These are phyloP conservation scores for Aspergillus sp. DNA, from an alignment of 2,329 filamentous ascomycete species.

Conservation along the genomic window DNA sequence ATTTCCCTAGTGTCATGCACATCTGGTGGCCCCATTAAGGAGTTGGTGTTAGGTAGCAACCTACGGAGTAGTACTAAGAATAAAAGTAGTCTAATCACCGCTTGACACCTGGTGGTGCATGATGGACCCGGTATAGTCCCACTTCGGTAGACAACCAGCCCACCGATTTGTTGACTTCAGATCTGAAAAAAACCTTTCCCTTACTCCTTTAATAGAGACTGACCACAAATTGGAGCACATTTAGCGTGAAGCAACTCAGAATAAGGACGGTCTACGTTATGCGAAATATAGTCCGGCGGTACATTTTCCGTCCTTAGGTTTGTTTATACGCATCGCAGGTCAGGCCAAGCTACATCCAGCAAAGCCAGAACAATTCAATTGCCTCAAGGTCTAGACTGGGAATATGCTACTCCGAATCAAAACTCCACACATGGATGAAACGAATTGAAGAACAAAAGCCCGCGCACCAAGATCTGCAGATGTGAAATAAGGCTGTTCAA, in stretches of 20 bases:
- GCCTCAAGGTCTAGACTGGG: neutral
- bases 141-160: neutral
- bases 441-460: neutral
- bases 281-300: no score
- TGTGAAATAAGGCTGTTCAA: constrained; percentile 3
- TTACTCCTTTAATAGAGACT: neutral
- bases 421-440: neutral
- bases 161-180: neutral
- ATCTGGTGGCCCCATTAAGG: neutral
- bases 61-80: neutral
- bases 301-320: no score
- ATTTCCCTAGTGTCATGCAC: neutral
- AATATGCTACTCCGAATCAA: neutral
- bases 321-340: no score
- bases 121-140: neutral
- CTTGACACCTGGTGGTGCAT: neutral
- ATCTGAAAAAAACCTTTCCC: neutral
- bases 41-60: neutral
- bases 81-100: neutral
- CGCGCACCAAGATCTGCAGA: neutral
- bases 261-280: no score
- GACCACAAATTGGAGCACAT: no score
- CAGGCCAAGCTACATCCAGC: no score
- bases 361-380: no score
- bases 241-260: no score